phyloP scores from a whole-genome alignment of 139 green algal species.

The Chlamydomonas sphaeroides region DNA sequence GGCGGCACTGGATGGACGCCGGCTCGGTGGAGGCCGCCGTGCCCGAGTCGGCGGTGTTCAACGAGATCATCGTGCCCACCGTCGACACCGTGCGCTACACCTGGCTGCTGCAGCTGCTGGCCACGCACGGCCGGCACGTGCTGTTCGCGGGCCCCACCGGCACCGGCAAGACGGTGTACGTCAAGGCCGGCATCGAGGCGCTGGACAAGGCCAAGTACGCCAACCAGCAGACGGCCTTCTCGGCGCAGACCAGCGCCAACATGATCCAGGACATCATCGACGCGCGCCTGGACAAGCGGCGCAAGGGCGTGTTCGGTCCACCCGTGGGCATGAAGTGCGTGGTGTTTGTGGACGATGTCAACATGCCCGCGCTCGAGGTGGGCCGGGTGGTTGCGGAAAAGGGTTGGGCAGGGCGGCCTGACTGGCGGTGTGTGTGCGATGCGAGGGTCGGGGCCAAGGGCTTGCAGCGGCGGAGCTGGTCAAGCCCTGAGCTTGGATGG shows the following conservation, averaged over 20 bases:
- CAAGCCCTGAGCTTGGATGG: no score
- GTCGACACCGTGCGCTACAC: constrained; percentile 78
- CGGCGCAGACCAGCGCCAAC: constrained; percentile 66
- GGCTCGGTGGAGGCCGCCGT: constrained; percentile 10
- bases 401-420: no score
- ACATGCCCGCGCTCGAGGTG: constrained; percentile 79
- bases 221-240: constrained; percentile 77
- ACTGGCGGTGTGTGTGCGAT: no score
- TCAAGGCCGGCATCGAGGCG: constrained; percentile 61
- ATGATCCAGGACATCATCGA: constrained; percentile 81
- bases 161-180: constrained; percentile 82
- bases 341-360: constrained; percentile 79
- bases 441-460: no score
- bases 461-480: no score
- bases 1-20: constrained; percentile 71
- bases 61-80: constrained; percentile 74
- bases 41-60: constrained; percentile 50
- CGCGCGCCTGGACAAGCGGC: constrained; percentile 73
- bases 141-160: constrained; percentile 69
- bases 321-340: constrained; percentile 67
- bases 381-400: constrained; percentile 11
- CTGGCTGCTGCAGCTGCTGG: constrained; percentile 61
- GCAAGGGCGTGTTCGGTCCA: constrained; percentile 75
- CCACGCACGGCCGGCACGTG: constrained; percentile 60
- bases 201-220: constrained; percentile 67